A percentile compares a stretch with the other conserved stretches of the same genome.
These are phyloP conservation scores for Senecio squalidus DNA, from an alignment of 140 eudicot species.

Conservation along the genomic window DNA sequence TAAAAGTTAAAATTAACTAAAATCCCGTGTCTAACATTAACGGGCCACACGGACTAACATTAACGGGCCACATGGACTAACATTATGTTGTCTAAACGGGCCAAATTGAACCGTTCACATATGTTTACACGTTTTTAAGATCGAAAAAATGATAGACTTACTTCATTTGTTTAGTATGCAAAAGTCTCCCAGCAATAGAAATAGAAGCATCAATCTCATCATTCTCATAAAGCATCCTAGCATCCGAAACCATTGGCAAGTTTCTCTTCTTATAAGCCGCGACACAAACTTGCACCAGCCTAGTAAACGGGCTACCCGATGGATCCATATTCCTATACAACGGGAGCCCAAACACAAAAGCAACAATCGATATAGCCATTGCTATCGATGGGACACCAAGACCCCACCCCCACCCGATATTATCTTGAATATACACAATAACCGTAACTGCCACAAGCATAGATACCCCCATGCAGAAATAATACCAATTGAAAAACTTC, in stretches of 20 bases:
- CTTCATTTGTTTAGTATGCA: constrained; percentile 36
- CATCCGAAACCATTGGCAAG: constrained; percentile 22
- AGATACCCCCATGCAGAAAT: constrained; percentile 42
- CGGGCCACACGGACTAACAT: too few species aligned
- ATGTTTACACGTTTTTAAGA: too few species aligned
- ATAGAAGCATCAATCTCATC: constrained; percentile 42
- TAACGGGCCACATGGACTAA: too few species aligned
- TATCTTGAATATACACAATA: constrained; percentile 46
- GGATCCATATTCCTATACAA: constrained; percentile 42
- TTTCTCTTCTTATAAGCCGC: constrained; percentile 42
- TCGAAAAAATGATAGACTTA: constrained; percentile 7
- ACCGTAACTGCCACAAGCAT: constrained; percentile 42
- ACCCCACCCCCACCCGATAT: constrained; percentile 59
- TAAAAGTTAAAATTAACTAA: too few species aligned
- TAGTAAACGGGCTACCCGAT: constrained; percentile 42
- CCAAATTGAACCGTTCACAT: too few species aligned
- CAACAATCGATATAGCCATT: constrained; percentile 34
- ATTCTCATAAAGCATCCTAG: constrained; percentile 31
- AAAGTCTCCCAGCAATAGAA: constrained; percentile 36
- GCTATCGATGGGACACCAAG: constrained; percentile 45
- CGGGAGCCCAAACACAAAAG: constrained; percentile 32
- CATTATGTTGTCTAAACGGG: too few species aligned
- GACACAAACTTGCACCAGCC: constrained; percentile 42
- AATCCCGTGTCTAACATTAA: too few species aligned
- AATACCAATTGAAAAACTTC: constrained; percentile 54